Percentiles rank a stretch among this genome's conserved stretches.
These are phyloP conservation scores for Dipteronia sinensis DNA, from an alignment of 345 rosid species.

Conservation along the genomic window DNA sequence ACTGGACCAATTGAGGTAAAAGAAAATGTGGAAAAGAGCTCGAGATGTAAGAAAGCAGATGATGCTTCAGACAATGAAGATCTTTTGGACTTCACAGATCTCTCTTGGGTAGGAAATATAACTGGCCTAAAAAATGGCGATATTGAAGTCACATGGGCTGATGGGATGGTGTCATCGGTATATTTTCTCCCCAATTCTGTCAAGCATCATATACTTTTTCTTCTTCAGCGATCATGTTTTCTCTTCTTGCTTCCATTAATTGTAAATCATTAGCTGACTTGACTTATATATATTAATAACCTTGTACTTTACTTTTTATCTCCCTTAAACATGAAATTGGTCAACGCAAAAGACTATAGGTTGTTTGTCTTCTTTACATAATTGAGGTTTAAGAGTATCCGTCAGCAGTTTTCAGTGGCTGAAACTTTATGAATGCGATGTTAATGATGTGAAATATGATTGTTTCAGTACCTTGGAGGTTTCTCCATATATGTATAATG, in stretches of 20 bases:
- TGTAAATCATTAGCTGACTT: neutral
- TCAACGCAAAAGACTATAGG: neutral
- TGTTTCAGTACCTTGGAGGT: neutral
- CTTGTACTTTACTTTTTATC: neutral
- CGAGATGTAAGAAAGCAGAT: constrained; percentile 40
- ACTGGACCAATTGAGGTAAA: constrained; percentile 28
- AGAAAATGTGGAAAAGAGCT: constrained; percentile 31
- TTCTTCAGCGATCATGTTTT: constrained; percentile 4
- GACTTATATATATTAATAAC: constrained; percentile 5
- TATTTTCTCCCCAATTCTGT: constrained; percentile 15
- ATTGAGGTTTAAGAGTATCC: neutral
- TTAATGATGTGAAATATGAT: neutral
- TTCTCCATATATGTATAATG: neutral
- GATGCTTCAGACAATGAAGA: constrained; percentile 39
- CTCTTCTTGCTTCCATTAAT: neutral
- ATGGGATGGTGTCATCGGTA: constrained; percentile 95
- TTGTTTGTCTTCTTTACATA: constrained; percentile 1
- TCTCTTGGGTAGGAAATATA: constrained; percentile 97
- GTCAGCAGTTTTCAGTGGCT: neutral
- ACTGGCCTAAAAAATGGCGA: constrained; percentile 92
- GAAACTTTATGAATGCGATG: neutral
- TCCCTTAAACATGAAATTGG: neutral
- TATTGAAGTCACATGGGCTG: constrained; percentile 98
- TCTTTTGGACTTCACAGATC: constrained; percentile 48
- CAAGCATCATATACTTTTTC: neutral